Base-by-base conservation (phyloP, 257 asterid genomes). In the Dorcoceras hygrometricum region DNA sequence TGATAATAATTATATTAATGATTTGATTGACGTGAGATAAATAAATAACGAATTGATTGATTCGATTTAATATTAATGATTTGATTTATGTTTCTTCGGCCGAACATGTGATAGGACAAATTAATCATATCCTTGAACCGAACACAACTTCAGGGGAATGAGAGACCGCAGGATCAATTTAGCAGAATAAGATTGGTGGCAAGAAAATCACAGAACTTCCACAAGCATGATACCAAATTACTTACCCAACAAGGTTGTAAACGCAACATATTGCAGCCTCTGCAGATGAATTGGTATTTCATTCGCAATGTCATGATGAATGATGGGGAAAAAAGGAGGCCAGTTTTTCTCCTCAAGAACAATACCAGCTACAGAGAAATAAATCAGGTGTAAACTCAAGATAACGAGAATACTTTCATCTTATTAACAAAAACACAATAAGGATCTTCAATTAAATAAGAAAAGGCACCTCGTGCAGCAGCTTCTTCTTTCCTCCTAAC, bases 401-500 rank as follows among this genome's bases (percentile, higher is more conserved):
- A 22, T 10, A 3, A 58, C 36, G 60, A 53, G 16, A 26, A 62
- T 63, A 59, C 26, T 11, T 53, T 16, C n/a, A n/a, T 36, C 55
- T 24, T 28, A 63, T 27, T 57, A 9, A 62, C 31, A 65, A 69
- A 16, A 43, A 74, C n/a, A 61, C 65, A 23, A 55, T 16, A 2
- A 62, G 67, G 31, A 36, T 14, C 9, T 46, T 46, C 54, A 46
- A 46, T 16, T 4, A 18, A 46, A 71, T 23, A 19, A 43, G 55
- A 75, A 20, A 70, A 70, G 27, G 65, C 70, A 91, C 98, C 98
- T 91, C 95, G 78, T 59, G 91, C 87, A 65, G 86, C 87, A 28
- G 98, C 96, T 67, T 89, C 96, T 79, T 89, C 96, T 75, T 72
- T 89, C 73, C 96, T 79, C 67, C 73, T 86, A 36, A 89, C 82